A percentile compares a stretch with the other conserved stretches of the same genome.
These are phyloP conservation scores for Cladophialophora chaetospira DNA, from an alignment of 2,329 filamentous ascomycete species.

Conservation along the genomic window DNA sequence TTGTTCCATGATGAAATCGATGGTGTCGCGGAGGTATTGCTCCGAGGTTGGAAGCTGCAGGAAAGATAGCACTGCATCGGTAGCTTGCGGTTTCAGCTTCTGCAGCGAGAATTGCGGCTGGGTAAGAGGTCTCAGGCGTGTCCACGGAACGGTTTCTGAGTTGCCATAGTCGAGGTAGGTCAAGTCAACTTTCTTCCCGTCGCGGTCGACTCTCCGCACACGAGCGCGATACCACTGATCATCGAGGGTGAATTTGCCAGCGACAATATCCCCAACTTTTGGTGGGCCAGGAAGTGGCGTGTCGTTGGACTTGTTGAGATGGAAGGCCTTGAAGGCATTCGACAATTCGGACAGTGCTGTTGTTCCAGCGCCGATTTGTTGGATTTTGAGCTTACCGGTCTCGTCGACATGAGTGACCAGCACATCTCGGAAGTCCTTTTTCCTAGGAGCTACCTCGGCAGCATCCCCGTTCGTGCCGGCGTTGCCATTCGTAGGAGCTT, in stretches of 20 bases:
- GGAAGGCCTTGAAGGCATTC: slow-evolving; percentile 88
- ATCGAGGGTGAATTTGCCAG: slow-evolving; percentile 86
- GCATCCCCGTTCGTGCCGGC: slow-evolving; percentile 56
- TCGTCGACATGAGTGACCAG: slow-evolving; percentile 87
- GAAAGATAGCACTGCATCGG: slow-evolving; percentile 84
- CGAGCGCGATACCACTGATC: slow-evolving; percentile 92
- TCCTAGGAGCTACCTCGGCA: slow-evolving; percentile 59
- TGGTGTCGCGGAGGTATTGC: slow-evolving; percentile 82
- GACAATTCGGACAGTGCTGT: slow-evolving; percentile 83
- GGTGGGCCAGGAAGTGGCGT: slow-evolving; percentile 72
- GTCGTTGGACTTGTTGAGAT: slow-evolving; percentile 79
- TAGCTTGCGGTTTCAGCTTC: slow-evolving; percentile 83
- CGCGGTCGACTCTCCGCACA: slow-evolving; percentile 88
- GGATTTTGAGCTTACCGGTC: slow-evolving; percentile 81
- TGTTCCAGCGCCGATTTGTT: slow-evolving; percentile 85
- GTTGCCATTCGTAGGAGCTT: slow-evolving; percentile 46
- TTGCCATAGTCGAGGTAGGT: slow-evolving; percentile 97
- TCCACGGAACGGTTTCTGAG: slow-evolving; percentile 84
- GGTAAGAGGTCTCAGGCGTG: slow-evolving; percentile 75
- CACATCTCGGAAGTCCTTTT: slow-evolving; percentile 92
- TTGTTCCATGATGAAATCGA: slow-evolving; percentile 72
- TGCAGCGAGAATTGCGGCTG: slow-evolving; percentile 76
- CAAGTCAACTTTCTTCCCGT: slow-evolving; percentile 84
- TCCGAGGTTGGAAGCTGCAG: slow-evolving; percentile 79
- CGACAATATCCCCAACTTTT: slow-evolving; percentile 88